A percentile compares a stretch with the other conserved stretches of the same genome.
phyloP scores from a whole-genome alignment of 2,329 filamentous ascomycete genomes.

The Xylariaceae sp. region DNA sequence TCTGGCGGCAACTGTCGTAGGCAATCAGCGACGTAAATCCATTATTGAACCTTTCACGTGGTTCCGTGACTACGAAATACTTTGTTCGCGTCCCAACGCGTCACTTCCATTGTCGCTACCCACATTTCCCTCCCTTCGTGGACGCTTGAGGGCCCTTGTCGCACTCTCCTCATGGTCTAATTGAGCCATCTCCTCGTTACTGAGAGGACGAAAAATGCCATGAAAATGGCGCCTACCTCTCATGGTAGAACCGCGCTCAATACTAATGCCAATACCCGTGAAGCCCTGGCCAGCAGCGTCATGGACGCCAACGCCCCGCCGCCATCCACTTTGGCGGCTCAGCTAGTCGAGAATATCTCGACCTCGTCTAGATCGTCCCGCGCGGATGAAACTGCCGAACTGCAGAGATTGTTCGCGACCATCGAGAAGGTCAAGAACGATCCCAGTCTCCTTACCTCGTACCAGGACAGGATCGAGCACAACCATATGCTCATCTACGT shows the following conservation, averaged over 20 bases:
- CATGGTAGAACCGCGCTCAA: slow-evolving; percentile 26
- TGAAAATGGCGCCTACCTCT: slow-evolving; percentile 30
- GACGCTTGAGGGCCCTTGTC: background rate
- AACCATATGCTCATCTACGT: slow-evolving; percentile 85
- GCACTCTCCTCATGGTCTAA: background rate
- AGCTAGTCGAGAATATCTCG: slow-evolving; percentile 77
- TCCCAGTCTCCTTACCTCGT: slow-evolving; percentile 50
- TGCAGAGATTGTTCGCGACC: slow-evolving; percentile 61
- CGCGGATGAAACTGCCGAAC: slow-evolving; percentile 64
- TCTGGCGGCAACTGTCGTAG: background rate
- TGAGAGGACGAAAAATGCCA: background rate
- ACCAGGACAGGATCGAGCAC: slow-evolving; percentile 64
- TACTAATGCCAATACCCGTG: slow-evolving; percentile 19
- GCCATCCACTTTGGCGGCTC: slow-evolving; percentile 80
- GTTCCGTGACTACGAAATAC: slow-evolving; percentile 14
- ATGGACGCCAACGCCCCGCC: slow-evolving; percentile 38
- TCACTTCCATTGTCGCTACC: background rate
- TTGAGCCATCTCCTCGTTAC: background rate
- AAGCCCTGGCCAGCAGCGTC: slow-evolving; percentile 22
- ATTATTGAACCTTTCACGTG: slow-evolving; percentile 15
- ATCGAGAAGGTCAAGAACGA: slow-evolving; percentile 52
- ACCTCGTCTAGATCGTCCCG: slow-evolving; percentile 57
- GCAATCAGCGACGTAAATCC: background rate
- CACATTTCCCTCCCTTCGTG: slow-evolving; percentile 1
- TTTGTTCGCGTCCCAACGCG: slow-evolving; percentile 15